Percentiles rank a stretch among this genome's conserved stretches.
Conservation (phyloP, 139 green algal genomes). For the Chara braunii region DNA sequence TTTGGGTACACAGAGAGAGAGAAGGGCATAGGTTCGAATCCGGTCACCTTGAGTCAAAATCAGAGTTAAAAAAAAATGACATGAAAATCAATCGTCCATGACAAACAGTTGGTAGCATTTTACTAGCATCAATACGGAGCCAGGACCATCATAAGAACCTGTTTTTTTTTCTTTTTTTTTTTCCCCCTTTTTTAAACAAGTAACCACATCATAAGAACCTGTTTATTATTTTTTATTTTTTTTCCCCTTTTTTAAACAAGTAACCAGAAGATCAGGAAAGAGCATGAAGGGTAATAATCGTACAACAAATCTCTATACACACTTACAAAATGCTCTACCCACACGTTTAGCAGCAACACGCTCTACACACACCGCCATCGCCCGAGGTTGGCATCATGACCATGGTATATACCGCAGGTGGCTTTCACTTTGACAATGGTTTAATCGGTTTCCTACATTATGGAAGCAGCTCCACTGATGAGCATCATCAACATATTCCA, state of each 20-base stretch:
- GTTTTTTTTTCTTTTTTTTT: constrained; percentile 3
- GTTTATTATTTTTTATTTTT: not conserved
- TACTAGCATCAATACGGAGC: constrained; percentile 1
- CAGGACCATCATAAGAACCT: not conserved
- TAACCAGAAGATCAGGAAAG: not conserved
- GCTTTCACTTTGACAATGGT: no score
- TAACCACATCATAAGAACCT: not conserved
- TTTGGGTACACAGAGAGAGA: constrained; percentile 4
- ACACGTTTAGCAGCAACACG: no score
- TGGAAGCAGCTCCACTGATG: not conserved
- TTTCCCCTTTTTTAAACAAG: not conserved
- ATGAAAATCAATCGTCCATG: not conserved
- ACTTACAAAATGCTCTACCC: not conserved
- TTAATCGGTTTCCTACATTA: not conserved
- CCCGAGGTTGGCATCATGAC: no score
- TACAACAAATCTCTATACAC: not conserved
- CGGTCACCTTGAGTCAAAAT: constrained; percentile 16
- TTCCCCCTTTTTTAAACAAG: not conserved
- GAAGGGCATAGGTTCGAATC: constrained; percentile 31
- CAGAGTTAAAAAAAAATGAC: not conserved
- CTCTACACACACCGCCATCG: no score
- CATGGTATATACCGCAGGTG: no score
- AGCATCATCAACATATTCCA: not conserved
- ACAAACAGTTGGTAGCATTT: not conserved
- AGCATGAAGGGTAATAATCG: not conserved